A percentile compares a stretch with the other conserved stretches of the same genome.
These are phyloP conservation scores for Mycena galericulata DNA, from an alignment of 768 basidiomycete genomes.

Conservation along the genomic window DNA sequence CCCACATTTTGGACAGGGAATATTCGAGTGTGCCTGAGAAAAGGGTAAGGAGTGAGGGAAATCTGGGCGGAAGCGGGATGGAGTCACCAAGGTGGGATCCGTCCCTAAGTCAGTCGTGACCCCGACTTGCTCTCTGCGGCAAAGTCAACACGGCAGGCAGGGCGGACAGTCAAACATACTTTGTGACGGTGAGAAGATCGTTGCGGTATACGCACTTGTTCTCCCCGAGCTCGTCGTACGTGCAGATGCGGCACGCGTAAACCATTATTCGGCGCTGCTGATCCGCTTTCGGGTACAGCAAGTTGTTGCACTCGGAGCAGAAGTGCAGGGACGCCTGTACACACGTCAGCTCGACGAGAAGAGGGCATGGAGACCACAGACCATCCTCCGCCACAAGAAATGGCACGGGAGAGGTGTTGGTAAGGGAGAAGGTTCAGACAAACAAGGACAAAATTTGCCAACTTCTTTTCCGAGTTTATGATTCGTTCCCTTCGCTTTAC, in stretches of 20 bases:
- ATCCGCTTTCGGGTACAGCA: conserved; percentile 61
- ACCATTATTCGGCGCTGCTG: conserved; percentile 86
- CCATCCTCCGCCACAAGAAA: no score
- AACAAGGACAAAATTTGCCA: no score
- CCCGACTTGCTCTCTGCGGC: conserved; percentile 88
- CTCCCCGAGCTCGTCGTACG: conserved; percentile 85
- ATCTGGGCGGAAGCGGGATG: conserved; percentile 32
- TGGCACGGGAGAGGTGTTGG: no score
- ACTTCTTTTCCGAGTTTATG: no score
- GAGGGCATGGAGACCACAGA: no score
- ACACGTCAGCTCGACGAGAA: no score
- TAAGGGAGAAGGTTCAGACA: no score
- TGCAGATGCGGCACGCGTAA: conserved; percentile 92
- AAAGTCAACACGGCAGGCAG: neutral
- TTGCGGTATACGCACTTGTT: conserved; percentile 95
- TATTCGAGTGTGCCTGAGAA: conserved; percentile 84
- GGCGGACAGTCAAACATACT: conserved; percentile 60
- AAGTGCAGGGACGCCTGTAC: conserved; percentile 91
- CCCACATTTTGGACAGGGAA: conserved; percentile 85
- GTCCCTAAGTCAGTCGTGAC: conserved; percentile 89
- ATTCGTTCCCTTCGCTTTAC: no score
- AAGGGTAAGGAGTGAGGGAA: conserved; percentile 1
- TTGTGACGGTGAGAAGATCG: conserved; percentile 92
- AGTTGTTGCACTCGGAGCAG: conserved; percentile 95
- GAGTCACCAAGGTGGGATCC: conserved; percentile 92